Percentiles rank a stretch among this genome's conserved stretches.
Evolutionary conservation across 768 basidiomycete species (phyloP).

Genomic region (Clitopilus passeckerianus): DNA sequence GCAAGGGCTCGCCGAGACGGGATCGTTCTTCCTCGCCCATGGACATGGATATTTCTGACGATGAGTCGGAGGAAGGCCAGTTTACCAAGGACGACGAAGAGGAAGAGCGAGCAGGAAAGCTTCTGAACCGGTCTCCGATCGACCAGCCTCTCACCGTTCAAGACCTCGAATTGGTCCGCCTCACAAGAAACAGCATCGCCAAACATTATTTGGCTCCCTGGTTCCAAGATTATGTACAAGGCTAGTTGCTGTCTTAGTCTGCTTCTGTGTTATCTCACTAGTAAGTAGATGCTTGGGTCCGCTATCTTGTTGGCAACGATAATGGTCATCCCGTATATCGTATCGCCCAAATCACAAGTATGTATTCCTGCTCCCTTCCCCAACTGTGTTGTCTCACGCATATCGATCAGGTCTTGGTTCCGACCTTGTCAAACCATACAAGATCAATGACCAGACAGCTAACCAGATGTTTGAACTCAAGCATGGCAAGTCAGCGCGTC

Average conservation of each 20-base stretch:
- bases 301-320: constrained; percentile 73
- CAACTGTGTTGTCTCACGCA: not conserved
- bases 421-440: constrained; percentile 61
- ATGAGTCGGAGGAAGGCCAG: constrained; percentile 82
- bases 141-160: constrained; percentile 46
- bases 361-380: constrained; percentile 22
- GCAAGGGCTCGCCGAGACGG: constrained; percentile 53
- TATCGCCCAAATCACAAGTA: constrained; percentile 75
- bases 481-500: constrained; percentile 61
- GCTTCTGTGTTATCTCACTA: constrained; percentile 4
- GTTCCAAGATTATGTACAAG: constrained; percentile 81
- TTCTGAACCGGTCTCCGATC: constrained; percentile 38
- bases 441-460: constrained; percentile 57
- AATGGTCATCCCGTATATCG: constrained; percentile 63
- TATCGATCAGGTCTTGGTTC: constrained; percentile 39
- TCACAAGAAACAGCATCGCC: constrained; percentile 69
- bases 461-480: constrained; percentile 70
- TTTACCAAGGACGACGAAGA: constrained; percentile 71
- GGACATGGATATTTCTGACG: constrained; percentile 84
- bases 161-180: constrained; percentile 55
- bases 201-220: constrained; percentile 72
- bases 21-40: constrained; percentile 77
- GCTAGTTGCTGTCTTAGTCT: constrained; percentile 27
- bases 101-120: constrained; percentile 56
- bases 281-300: constrained; percentile 73